Evolutionary conservation across 108 stramenopile genomes (phyloP), one percentile per base, ranked within the genome.

Genomic region (Skeletonema potamos): DNA sequence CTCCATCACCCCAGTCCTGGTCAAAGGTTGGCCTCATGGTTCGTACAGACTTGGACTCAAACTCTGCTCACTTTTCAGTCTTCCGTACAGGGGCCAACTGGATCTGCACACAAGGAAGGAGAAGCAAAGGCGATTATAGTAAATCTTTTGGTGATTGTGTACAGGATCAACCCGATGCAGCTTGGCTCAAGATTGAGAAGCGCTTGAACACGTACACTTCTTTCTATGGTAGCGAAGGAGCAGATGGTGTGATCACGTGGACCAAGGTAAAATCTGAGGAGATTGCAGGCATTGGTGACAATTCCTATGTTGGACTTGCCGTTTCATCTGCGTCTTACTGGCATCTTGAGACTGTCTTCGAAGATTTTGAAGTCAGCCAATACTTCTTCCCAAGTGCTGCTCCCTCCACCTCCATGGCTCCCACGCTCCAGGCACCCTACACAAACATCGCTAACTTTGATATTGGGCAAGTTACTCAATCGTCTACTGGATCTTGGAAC

Each of bases 151-250:
- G 29, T 33, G 46, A 37, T n/a, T 73, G 72, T 30, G 13, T 39
- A 11, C 11, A 41, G 26, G 5, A 12, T 39, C 29, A 32, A 55
- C 54, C 54, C 12, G 32, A 26, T 18, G 18, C 30, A 1, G 36
- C 64, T 9, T 74, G 73, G 73, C 20, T 74, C 64, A 74, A 74
- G 55, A 29, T 74, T 41, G 73, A 74, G 36, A 74, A 74, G 39
- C 73, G 73, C 24, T 43, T 65, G 27, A 27, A 65, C 54, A 58
- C 41, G 4, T 58, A 41, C 57, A 58, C 64, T 15, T 59, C 64
- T 28, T 74, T 58, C 34, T 20, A 24, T 2, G 73, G 73, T 10
- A 36, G 0, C 2, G 64, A 74, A 24, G 56, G 37, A 29, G 73
- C 18, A 22, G 56, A 26, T 28, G 73, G 73, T n/a, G 29, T 13